These are phyloP conservation scores for Nicotiana rustica DNA, from an alignment of 305 asterid genomes.

Conservation along the genomic window DNA sequence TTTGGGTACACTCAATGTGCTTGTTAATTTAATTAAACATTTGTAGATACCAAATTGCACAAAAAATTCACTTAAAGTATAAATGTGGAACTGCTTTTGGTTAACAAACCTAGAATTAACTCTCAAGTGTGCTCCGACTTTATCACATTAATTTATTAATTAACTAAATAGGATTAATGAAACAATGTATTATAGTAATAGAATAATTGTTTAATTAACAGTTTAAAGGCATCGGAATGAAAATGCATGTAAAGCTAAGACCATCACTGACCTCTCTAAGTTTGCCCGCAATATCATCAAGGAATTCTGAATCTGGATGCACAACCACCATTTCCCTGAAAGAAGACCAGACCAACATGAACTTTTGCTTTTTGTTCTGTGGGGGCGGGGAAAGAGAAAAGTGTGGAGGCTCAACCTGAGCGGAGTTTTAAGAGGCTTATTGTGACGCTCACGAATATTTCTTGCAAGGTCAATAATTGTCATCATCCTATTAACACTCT, in stretches of 20 bases:
- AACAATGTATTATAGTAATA: background rate
- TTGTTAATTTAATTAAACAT: too few species aligned
- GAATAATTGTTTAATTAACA: background rate
- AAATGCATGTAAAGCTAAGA: background rate
- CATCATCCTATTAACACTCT: constrained; percentile 89
- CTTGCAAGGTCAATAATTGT: constrained; percentile 90
- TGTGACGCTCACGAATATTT: constrained; percentile 94
- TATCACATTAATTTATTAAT: constrained; percentile 23
- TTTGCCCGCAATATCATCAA: constrained; percentile 80
- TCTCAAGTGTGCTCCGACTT: constrained; percentile 7
- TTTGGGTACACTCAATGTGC: background rate
- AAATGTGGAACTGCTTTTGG: background rate
- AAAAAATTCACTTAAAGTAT: background rate
- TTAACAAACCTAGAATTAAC: background rate
- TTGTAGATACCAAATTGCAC: background rate
- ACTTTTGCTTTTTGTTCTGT: background rate
- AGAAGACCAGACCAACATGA: constrained; percentile 23
- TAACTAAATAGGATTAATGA: background rate
- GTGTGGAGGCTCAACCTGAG: constrained; percentile 48
- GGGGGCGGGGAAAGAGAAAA: background rate
- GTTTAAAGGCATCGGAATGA: constrained; percentile 11
- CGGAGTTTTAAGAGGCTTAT: constrained; percentile 91
- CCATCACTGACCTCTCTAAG: constrained; percentile 58
- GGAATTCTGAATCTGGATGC: constrained; percentile 88
- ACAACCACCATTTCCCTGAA: constrained; percentile 88